Conservation (phyloP, 2,329 filamentous ascomycete genomes). For the Colletotrichum sp. region DNA sequence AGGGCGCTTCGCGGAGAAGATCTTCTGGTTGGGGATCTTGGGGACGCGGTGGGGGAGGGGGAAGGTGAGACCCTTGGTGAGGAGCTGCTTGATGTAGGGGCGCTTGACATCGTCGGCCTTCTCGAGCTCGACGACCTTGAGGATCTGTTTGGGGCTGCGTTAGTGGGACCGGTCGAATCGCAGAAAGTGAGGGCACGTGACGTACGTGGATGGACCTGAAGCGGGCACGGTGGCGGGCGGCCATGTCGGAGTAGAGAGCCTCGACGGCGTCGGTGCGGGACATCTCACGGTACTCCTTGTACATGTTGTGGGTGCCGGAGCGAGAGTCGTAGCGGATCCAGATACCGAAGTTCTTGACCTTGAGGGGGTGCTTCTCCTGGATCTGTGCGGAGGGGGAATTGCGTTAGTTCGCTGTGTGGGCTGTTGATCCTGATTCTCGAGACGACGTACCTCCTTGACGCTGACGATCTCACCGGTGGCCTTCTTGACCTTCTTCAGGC, state of each 20-base stretch:
- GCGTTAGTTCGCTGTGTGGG: neutral
- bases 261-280: conserved; percentile 94
- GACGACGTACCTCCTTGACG: conserved; percentile 83
- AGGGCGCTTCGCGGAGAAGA: conserved; percentile 92
- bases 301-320: conserved; percentile 99
- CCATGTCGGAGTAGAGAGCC: conserved; percentile 99
- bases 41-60: conserved; percentile 95
- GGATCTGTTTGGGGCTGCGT: conserved; percentile 67
- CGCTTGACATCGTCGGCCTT: conserved; percentile 94
- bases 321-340: conserved; percentile 99
- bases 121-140: conserved; percentile 97
- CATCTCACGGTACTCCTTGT: conserved; percentile 99
- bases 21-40: conserved; percentile 83
- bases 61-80: conserved; percentile 95
- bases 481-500: conserved; percentile 99
- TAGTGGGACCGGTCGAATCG: neutral
- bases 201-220: conserved; percentile 99
- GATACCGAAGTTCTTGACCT: conserved; percentile 99
- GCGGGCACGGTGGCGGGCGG: conserved; percentile 95
- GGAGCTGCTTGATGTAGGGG: conserved; percentile 99
- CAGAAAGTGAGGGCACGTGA: neutral
- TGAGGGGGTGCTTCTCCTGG: conserved; percentile 97
- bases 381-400: conserved; percentile 57
- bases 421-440: neutral
- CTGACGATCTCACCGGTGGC: conserved; percentile 98